Base-by-base conservation (phyloP, 176 grass and related monocot genomes). In the Oryza nivara region DNA sequence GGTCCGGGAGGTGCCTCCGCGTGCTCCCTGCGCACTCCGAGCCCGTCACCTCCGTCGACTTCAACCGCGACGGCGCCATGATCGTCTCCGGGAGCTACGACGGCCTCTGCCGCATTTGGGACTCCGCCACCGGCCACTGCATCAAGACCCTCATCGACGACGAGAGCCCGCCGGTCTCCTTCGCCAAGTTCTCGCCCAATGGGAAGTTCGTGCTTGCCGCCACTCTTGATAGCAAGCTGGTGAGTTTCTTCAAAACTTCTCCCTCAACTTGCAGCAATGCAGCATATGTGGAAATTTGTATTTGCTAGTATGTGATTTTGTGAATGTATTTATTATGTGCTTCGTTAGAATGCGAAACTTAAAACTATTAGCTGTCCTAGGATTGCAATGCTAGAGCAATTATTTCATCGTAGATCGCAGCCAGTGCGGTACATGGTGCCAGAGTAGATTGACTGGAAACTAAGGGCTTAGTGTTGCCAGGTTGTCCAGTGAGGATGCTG, bases 1-100 rank as follows among this genome's bases (percentile, higher is more conserved):
- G 68, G 82, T 97, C 92, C 4, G 95, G 95, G 32, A 86, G 82
- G 32, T 95, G 95, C 87, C 89, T 97, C 64, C 92, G 91, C 68
- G 95, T 97, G 32, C 82, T 97, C 10, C 95, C 95, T 5, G 95
- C 95, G 23, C 95, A 97, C 77, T 95, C 95, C 22, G 95, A 97
- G 79, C 92, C 92, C 20, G 95, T 97, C 72, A 97, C 95, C 3
- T 85, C 95, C 14, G 95, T 97, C 48, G 91, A 97, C 65, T 97
- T 95, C 67, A 88, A 97, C 83, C 82, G 84, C 63, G 89, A 95
- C 10, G 95, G 95, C 8, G 71, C 80, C 34, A 88, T 93, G 78
- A 95, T 98, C 46, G 96, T 95, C 32, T 98, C 96, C 0, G 92
- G 96, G 20, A 95, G 92, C 80, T 92, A 95, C 70, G 92, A 98